Percentiles rank a stretch among this genome's conserved stretches.
These are phyloP conservation scores for Protomyces gravidus DNA, from an alignment of 1,139 yeast genomes.

Conservation along the genomic window DNA sequence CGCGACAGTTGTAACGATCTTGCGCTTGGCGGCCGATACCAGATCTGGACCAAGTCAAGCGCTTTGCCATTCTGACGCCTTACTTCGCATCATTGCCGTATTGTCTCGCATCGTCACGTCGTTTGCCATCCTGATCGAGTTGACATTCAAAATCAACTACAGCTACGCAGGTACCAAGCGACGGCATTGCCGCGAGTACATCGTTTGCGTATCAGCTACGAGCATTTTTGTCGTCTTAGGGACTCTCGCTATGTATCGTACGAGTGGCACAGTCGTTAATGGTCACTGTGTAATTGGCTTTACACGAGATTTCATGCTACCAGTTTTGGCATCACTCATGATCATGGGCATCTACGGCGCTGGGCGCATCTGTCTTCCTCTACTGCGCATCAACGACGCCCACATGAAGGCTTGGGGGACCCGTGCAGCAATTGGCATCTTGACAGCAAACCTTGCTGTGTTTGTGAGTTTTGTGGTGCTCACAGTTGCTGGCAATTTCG, in stretches of 20 bases:
- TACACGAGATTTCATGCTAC: neutral
- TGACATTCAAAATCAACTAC: too few relatives aligned
- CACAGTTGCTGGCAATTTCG: neutral
- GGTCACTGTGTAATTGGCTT: neutral
- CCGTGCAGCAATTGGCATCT: neutral
- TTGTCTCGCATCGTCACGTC: too few relatives aligned
- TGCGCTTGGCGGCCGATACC: too few relatives aligned
- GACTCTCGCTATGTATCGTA: neutral
- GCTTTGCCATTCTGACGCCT: too few relatives aligned
- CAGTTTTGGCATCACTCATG: neutral
- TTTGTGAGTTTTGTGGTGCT: neutral
- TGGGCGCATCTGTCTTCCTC: neutral
- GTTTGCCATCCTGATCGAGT: too few relatives aligned
- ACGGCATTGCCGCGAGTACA: neutral
- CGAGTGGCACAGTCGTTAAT: neutral
- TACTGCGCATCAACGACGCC: neutral
- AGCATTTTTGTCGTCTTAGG: neutral
- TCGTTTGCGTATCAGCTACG: neutral
- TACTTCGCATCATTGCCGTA: too few relatives aligned
- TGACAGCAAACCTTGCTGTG: too few relatives aligned
- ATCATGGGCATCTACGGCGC: neutral
- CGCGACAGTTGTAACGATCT: too few relatives aligned
- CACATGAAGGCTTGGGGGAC: neutral
- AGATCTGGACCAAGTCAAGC: too few relatives aligned
- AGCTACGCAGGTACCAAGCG: neutral